Conservation (phyloP, 2,329 filamentous ascomycete genomes). For the Endoconidiophora polonica region DNA sequence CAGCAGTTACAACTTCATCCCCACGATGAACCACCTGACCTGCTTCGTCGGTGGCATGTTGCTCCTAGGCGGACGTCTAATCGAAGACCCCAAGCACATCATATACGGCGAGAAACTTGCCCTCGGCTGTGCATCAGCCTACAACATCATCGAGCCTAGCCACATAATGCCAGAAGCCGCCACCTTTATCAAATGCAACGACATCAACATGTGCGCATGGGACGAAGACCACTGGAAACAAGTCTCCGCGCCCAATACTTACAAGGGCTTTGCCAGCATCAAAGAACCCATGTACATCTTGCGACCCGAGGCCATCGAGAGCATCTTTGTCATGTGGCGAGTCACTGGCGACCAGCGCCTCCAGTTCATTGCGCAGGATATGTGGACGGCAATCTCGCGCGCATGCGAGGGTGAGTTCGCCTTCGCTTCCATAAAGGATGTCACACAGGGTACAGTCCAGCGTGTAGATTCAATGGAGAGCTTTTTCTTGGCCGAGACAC, state of each 20-base stretch:
- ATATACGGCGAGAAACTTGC: constrained; percentile 40
- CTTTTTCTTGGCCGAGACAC: constrained; percentile 55
- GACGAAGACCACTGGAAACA: constrained; percentile 18
- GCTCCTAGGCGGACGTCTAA: constrained; percentile 42
- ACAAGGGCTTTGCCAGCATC: constrained; percentile 38
- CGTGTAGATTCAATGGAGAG: constrained; percentile 25
- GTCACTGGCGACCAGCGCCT: constrained; percentile 50
- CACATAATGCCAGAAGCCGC: constrained; percentile 47
- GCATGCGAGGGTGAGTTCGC: constrained; percentile 45
- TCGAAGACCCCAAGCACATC: constrained; percentile 36
- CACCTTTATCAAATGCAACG: constrained; percentile 28
- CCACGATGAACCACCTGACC: constrained; percentile 37
- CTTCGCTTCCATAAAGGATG: constrained; percentile 49
- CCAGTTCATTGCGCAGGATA: constrained; percentile 55
- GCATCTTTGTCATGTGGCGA: constrained; percentile 62
- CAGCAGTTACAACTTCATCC: constrained; percentile 19
- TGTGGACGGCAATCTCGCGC: constrained; percentile 49
- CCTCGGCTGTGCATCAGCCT: constrained; percentile 47
- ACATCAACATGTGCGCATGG: constrained; percentile 19
- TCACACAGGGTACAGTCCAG: constrained; percentile 23
- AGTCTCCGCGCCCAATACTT: constrained; percentile 23
- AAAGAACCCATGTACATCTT: constrained; percentile 45
- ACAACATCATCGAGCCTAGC: constrained; percentile 36
- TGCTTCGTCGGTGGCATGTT: constrained; percentile 53
- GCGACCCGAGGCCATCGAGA: constrained; percentile 65